A percentile compares a stretch with the other conserved stretches of the same genome.
phyloP scores from a whole-genome alignment of 345 rosid species.

The Rhodamnia argentea region DNA sequence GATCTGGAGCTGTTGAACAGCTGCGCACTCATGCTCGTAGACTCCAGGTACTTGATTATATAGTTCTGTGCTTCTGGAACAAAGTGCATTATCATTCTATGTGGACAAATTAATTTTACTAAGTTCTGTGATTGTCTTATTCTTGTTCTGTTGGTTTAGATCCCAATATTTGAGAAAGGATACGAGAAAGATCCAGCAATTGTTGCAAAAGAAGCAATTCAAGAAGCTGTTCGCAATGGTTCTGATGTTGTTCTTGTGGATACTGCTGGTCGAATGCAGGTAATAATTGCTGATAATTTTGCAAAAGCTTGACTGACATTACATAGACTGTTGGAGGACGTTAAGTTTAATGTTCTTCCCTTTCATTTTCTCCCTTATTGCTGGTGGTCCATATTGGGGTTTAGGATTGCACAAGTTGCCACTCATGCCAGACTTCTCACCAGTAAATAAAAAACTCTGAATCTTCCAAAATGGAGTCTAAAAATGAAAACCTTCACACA shows the following conservation, averaged over 20 bases:
- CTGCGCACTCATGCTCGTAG: slow-evolving; percentile 95
- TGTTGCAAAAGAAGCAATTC: slow-evolving; percentile 97
- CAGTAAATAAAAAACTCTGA: background rate
- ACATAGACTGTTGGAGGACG: background rate
- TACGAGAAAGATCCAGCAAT: slow-evolving; percentile 96
- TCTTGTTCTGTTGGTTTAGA: slow-evolving; percentile 21
- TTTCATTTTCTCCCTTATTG: background rate
- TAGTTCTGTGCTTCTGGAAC: background rate
- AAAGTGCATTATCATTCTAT: background rate
- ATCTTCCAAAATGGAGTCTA: background rate
- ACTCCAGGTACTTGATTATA: slow-evolving; percentile 47
- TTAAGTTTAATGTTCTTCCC: background rate
- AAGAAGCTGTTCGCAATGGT: slow-evolving; percentile 76
- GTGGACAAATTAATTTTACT: background rate
- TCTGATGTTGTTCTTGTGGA: slow-evolving; percentile 98
- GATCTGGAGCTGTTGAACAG: slow-evolving; percentile 99
- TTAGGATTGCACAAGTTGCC: background rate
- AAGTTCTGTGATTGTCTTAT: background rate
- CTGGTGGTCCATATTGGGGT: background rate
- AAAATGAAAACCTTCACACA: background rate
- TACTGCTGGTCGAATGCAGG: slow-evolving; percentile 99
- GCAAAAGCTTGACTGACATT: background rate
- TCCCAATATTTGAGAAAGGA: slow-evolving; percentile 97
- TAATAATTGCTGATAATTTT: slow-evolving; percentile 1
- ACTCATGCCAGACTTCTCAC: background rate